These are phyloP conservation scores for Persicaria tinctoria DNA, from an alignment of 148 eudicot species.

Conservation along the genomic window DNA sequence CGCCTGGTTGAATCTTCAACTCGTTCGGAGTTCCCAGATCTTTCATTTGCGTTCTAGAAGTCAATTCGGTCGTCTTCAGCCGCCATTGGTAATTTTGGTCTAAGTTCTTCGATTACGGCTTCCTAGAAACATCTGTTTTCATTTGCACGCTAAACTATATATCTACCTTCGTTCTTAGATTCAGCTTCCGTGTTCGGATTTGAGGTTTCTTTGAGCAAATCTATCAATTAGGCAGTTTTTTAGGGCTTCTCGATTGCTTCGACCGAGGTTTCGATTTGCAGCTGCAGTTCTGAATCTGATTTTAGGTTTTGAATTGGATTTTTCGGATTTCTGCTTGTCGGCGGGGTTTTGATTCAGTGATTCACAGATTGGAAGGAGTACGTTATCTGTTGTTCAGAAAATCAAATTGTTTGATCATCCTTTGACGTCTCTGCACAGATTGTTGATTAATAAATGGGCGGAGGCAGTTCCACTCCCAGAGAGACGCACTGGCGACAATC, in stretches of 20 bases:
- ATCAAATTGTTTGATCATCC: background rate
- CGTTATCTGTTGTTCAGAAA: background rate
- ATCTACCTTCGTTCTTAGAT: background rate
- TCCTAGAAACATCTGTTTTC: background rate
- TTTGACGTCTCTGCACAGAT: background rate
- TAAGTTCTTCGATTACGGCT: background rate
- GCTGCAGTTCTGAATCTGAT: background rate
- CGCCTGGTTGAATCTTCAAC: background rate
- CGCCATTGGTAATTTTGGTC: conserved; percentile 6
- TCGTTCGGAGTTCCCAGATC: background rate
- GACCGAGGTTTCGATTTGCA: background rate
- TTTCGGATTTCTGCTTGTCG: background rate
- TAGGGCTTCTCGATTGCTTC: background rate
- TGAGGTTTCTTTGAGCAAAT: background rate
- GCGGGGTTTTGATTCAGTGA: background rate
- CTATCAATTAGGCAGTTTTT: background rate
- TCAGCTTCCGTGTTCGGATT: background rate
- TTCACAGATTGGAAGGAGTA: conserved; percentile 2
- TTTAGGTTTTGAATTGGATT: background rate
- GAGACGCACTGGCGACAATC: background rate
- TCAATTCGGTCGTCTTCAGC: background rate
- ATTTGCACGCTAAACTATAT: background rate
- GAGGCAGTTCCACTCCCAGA: conserved; percentile 13
- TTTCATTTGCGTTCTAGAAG: background rate
- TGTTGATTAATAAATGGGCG: conserved; percentile 15